A percentile compares a stretch with the other conserved stretches of the same genome.
phyloP scores from a whole-genome alignment of 345 rosid genomes.

The Cochlearia excelsa region DNA sequence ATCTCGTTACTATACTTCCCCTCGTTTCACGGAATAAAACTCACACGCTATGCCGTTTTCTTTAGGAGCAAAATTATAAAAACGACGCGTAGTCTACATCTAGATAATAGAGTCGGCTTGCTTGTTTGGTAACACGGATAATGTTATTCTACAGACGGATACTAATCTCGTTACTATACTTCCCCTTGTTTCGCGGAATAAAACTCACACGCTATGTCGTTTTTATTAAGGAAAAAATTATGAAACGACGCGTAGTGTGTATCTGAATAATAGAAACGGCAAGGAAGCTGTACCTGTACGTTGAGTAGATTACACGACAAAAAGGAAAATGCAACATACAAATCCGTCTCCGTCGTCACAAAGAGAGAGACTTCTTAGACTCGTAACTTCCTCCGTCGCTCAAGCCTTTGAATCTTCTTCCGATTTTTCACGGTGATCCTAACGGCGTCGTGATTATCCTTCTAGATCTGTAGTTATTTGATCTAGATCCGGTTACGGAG shows the following conservation, averaged over 20 bases:
- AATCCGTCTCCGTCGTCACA: conserved; percentile 17
- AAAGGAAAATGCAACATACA: conserved; percentile 19
- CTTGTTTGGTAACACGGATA: too few species aligned
- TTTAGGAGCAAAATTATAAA: background rate
- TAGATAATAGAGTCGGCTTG: conserved; percentile 3
- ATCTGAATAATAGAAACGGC: background rate
- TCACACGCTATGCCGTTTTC: conserved; percentile 23
- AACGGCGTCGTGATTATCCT: background rate
- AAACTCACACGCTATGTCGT: conserved; percentile 15
- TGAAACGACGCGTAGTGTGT: conserved; percentile 27
- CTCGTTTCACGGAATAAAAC: background rate
- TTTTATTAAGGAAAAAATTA: background rate
- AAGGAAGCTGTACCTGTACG: background rate
- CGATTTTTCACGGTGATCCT: conserved; percentile 19
- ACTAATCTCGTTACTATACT: background rate
- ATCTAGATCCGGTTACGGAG: conserved; percentile 21
- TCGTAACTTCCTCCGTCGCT: background rate
- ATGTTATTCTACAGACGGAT: too few species aligned
- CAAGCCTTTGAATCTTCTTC: conserved; percentile 15
- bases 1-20: background rate
- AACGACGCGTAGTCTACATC: conserved; percentile 22
- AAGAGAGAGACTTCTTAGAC: conserved; percentile 2
- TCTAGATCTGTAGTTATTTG: conserved; percentile 21
- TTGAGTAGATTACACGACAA: conserved; percentile 30
- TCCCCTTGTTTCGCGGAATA: background rate